These are phyloP conservation scores for Digitaria exilis DNA, from an alignment of 202 grass and related monocot genomes.

Conservation along the genomic window DNA sequence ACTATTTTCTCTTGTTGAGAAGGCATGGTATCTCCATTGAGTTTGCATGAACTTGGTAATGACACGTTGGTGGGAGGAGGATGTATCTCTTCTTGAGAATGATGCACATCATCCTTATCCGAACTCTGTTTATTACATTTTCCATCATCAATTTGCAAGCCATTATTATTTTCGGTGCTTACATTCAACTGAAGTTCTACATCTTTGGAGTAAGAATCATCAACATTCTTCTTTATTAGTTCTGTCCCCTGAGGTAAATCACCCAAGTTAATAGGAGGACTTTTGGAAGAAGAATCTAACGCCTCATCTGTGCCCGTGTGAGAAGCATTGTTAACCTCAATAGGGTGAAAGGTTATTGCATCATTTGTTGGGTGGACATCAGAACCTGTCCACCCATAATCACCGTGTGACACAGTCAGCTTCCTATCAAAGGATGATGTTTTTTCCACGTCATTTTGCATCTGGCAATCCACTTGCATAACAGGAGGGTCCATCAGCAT, in stretches of 20 bases:
- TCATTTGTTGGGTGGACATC: slow-evolving; percentile 36
- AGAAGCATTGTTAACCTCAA: slow-evolving; percentile 42
- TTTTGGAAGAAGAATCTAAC: slow-evolving; percentile 46
- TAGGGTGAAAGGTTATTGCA: slow-evolving; percentile 21
- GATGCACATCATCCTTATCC: slow-evolving; percentile 37
- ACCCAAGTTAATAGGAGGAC: slow-evolving; percentile 28
- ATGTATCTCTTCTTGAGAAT: slow-evolving; percentile 40
- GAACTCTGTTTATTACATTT: slow-evolving; percentile 37
- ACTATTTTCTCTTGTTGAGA: slow-evolving; percentile 30
- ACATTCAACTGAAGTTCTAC: slow-evolving; percentile 42
- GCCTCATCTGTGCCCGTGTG: slow-evolving; percentile 30
- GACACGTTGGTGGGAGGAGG: slow-evolving; percentile 24
- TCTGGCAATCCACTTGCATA: slow-evolving; percentile 59
- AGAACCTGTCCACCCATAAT: slow-evolving; percentile 49
- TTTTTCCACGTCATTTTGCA: slow-evolving; percentile 56
- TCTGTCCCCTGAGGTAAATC: slow-evolving; percentile 40
- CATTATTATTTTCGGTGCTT: slow-evolving; percentile 38
- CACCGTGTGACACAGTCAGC: slow-evolving; percentile 40
- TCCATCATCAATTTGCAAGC: slow-evolving; percentile 17
- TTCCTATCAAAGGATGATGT: slow-evolving; percentile 52
- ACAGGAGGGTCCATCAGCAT: slow-evolving; percentile 73
- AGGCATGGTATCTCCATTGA: slow-evolving; percentile 39
- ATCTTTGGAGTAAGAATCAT: slow-evolving; percentile 37
- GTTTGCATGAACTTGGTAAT: slow-evolving; percentile 37
- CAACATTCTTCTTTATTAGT: slow-evolving; percentile 25